Percentiles rank a stretch among this genome's conserved stretches.
Evolutionary conservation across 2,329 filamentous ascomycete genomes (phyloP).

Genomic region (Penicillium occitanis): DNA sequence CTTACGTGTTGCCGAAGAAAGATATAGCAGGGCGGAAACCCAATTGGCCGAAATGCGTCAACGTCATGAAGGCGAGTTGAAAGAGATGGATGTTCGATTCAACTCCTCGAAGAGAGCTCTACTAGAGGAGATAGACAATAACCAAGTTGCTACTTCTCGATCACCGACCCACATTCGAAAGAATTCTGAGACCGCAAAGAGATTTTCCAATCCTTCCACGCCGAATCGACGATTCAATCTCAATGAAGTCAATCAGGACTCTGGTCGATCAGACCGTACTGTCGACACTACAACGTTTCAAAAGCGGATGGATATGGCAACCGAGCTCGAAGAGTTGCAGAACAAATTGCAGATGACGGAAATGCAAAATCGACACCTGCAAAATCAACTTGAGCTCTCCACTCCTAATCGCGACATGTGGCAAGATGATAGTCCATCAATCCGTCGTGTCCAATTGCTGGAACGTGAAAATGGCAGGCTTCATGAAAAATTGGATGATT

Average conservation of each 20-base stretch:
- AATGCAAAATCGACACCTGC: conserved; percentile 92
- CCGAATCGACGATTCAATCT: conserved; percentile 70
- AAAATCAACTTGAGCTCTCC: conserved; percentile 75
- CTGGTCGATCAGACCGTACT: conserved; percentile 79
- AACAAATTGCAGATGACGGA: conserved; percentile 91
- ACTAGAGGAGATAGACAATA: conserved; percentile 83
- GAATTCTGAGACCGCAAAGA: conserved; percentile 58
- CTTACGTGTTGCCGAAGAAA: conserved; percentile 77
- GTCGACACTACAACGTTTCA: conserved; percentile 81
- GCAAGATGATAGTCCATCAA: conserved; percentile 74
- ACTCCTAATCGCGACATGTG: conserved; percentile 62
- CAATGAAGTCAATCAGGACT: conserved; percentile 67
- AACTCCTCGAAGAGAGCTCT: conserved; percentile 68
- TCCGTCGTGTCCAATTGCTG: conserved; percentile 81
- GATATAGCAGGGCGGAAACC: conserved; percentile 75
- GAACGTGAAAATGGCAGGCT: conserved; percentile 88
- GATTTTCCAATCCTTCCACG: conserved; percentile 73
- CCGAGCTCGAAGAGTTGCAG: conserved; percentile 87
- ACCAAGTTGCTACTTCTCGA: conserved; percentile 69
- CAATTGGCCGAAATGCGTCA: conserved; percentile 77
- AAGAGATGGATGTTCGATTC: conserved; percentile 62
- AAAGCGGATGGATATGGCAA: conserved; percentile 84
- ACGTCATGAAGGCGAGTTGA: conserved; percentile 69
- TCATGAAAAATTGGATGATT: conserved; percentile 93
- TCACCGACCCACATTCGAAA: conserved; percentile 71